phyloP scores from a whole-genome alignment of 225 moss, liverwort and hornwort genomes.

The Straminergon stramineum region DNA sequence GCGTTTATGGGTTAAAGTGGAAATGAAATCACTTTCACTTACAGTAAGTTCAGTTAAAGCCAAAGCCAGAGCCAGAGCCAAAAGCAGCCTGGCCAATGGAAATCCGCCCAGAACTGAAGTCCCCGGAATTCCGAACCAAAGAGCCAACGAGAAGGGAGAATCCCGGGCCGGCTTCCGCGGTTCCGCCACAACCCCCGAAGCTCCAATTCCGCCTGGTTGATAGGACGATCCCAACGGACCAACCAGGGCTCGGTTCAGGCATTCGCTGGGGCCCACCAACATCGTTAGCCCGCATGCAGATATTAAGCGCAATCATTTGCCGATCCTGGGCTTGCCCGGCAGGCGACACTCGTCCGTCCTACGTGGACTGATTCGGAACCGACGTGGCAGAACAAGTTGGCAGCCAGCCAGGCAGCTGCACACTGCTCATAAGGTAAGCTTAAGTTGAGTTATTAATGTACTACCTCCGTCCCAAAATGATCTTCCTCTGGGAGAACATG shows the following conservation, averaged over 20 bases:
- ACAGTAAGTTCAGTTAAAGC: too few relatives aligned
- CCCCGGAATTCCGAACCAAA: background rate
- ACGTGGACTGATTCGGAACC: background rate
- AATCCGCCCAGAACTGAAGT: background rate
- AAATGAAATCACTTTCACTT: too few relatives aligned
- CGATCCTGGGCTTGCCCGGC: background rate
- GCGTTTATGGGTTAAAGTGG: too few relatives aligned
- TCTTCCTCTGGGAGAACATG: too few relatives aligned
- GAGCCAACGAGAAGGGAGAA: background rate
- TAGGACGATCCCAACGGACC: background rate
- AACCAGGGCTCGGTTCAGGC: background rate
- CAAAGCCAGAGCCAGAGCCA: too few relatives aligned
- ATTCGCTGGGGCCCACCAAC: background rate
- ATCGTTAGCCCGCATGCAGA: background rate
- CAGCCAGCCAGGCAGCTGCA: background rate
- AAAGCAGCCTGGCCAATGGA: background rate
- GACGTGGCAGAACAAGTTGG: background rate
- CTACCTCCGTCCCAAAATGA: too few relatives aligned
- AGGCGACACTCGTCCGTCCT: background rate
- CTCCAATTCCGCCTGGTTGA: background rate
- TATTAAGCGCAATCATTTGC: background rate
- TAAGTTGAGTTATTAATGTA: too few relatives aligned
- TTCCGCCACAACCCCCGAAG: background rate
- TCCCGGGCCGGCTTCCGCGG: background rate
- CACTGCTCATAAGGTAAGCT: background rate